A percentile compares a stretch with the other conserved stretches of the same genome.
Conservation (phyloP, 345 rosid genomes). For the Rhodamnia argentea region DNA sequence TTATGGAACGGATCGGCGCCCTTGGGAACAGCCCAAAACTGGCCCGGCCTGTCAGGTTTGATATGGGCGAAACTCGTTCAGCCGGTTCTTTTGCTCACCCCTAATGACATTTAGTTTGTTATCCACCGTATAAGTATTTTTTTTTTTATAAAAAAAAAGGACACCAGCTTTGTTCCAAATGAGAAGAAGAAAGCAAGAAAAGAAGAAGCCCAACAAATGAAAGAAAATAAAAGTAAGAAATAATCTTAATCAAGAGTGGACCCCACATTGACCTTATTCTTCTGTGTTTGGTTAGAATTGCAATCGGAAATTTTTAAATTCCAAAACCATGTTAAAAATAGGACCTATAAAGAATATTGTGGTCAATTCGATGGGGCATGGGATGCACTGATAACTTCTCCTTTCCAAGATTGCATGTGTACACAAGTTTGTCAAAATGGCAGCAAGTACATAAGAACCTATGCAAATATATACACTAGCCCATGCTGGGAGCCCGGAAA, state of each 20-base stretch:
- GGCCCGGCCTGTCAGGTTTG: too few species aligned
- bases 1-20: too few species aligned
- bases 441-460: not conserved
- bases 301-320: not conserved
- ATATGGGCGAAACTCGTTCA: too few species aligned
- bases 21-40: too few species aligned
- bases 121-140: not conserved
- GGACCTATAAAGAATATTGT: not conserved
- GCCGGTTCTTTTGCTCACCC: too few species aligned
- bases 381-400: not conserved
- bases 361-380: not conserved
- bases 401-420: not conserved
- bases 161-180: accelerated
- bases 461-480: not conserved
- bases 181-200: not conserved
- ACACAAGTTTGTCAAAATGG: not conserved
- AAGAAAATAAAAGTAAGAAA: not conserved
- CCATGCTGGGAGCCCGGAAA: not conserved
- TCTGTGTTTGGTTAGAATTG: accelerated
- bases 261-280: accelerated
- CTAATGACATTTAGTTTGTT: not conserved
- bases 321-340: not conserved
- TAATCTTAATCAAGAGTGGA: not conserved
- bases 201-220: accelerated
- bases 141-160: not conserved